Percentiles rank a stretch among this genome's conserved stretches.
phyloP scores from a whole-genome alignment of 2,329 filamentous ascomycete genomes.

The Cordyceps javanica region DNA sequence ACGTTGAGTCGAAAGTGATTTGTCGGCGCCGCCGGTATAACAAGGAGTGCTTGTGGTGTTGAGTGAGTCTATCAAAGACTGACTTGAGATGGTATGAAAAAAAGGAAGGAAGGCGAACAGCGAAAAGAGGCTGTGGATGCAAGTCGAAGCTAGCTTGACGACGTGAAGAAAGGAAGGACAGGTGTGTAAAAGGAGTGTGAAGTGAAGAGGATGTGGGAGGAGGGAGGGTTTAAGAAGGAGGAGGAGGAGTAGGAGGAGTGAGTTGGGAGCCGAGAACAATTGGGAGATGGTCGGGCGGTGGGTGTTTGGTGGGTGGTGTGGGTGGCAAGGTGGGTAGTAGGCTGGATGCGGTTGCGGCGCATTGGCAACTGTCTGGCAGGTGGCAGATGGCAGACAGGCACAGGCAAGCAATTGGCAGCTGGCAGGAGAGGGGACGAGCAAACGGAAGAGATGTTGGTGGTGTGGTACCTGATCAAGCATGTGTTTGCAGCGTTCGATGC shows the following conservation, averaged over 20 bases:
- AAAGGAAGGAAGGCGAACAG: slow-evolving; percentile 22
- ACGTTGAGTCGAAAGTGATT: slow-evolving; percentile 8
- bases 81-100: slow-evolving; percentile 15
- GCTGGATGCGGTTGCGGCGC: too few species aligned
- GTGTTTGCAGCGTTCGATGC: neutral
- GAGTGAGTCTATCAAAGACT: slow-evolving; percentile 46
- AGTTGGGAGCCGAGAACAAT: too few species aligned
- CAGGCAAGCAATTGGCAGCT: neutral
- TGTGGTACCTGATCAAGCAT: neutral
- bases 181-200: slow-evolving; percentile 20
- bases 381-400: neutral
- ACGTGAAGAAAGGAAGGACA: slow-evolving; percentile 12
- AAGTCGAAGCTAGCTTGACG: slow-evolving; percentile 23
- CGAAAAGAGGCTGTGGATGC: slow-evolving; percentile 25
- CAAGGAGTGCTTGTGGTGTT: slow-evolving; percentile 26
- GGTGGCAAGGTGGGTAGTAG: neutral
- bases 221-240: slow-evolving; percentile 15
- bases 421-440: neutral
- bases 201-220: slow-evolving; percentile 16
- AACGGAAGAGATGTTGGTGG: neutral
- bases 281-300: neutral
- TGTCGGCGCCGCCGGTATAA: slow-evolving; percentile 31
- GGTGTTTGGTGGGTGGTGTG: neutral
- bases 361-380: neutral
- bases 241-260: neutral